These are phyloP conservation scores for Punica granatum DNA, from an alignment of 345 rosid genomes.

Conservation along the genomic window DNA sequence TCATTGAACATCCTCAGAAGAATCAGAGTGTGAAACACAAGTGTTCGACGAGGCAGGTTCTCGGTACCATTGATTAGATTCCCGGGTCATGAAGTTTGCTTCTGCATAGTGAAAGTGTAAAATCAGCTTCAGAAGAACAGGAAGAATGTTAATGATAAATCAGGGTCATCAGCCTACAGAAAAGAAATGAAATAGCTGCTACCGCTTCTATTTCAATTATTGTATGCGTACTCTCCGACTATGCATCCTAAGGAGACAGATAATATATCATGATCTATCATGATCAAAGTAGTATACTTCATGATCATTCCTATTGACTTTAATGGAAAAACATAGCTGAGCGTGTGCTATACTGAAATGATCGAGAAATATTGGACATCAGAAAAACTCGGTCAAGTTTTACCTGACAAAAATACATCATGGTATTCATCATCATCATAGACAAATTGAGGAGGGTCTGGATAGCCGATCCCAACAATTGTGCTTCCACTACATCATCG, in stretches of 20 bases:
- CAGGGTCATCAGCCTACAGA: neutral
- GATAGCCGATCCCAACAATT: slow-evolving; percentile 87
- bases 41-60: slow-evolving; percentile 49
- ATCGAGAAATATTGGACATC: neutral
- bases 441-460: slow-evolving; percentile 84
- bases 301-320: neutral
- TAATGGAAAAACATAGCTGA: too few species aligned
- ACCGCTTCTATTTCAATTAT: too few species aligned
- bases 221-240: neutral
- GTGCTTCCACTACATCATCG: slow-evolving; percentile 73
- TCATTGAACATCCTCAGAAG: slow-evolving; percentile 5
- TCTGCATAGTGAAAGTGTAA: slow-evolving; percentile 36
- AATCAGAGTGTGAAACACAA: slow-evolving; percentile 6
- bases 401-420: slow-evolving; percentile 85
- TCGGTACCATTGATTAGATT: slow-evolving; percentile 70
- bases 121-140: neutral
- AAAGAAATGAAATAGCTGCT: neutral
- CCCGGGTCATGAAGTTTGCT: slow-evolving; percentile 73
- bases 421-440: slow-evolving; percentile 72
- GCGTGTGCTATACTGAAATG: neutral
- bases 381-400: neutral
- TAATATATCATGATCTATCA: neutral
- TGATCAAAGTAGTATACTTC: neutral
- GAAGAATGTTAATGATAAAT: neutral
- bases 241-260: neutral